Conservation (phyloP, 129 eudicot species). For the Erigeron canadensis region DNA sequence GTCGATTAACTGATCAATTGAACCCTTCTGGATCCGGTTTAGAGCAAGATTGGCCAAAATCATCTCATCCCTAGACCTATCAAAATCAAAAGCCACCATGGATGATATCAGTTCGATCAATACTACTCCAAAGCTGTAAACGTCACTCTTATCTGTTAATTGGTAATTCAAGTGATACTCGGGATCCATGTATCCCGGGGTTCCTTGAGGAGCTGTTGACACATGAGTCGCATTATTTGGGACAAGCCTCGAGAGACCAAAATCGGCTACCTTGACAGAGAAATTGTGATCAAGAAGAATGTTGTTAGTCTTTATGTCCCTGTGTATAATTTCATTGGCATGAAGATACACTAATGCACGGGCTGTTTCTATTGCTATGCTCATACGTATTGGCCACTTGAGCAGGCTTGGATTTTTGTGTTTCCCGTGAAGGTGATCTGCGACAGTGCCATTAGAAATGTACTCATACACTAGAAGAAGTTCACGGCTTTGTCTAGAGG, state of each 20-base stretch:
- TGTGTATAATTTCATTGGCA: conserved; percentile 53
- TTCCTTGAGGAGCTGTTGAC: conserved; percentile 94
- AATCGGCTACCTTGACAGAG: conserved; percentile 55
- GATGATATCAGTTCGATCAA: conserved; percentile 79
- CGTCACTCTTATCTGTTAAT: conserved; percentile 78
- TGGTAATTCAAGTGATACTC: conserved; percentile 73
- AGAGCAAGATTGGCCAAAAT: conserved; percentile 69
- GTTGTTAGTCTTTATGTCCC: conserved; percentile 51
- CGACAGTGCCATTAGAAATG: conserved; percentile 55
- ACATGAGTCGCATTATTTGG: conserved; percentile 67
- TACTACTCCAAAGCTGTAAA: conserved; percentile 89
- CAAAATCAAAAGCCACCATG: conserved; percentile 73
- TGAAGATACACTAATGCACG: conserved; percentile 76
- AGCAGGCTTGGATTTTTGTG: conserved; percentile 31
- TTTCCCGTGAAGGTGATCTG: conserved; percentile 72
- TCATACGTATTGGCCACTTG: conserved; percentile 65
- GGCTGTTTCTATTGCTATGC: conserved; percentile 73
- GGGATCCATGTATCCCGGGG: conserved; percentile 86
- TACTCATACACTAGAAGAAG: conserved; percentile 63
- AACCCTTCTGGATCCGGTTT: conserved; percentile 58
- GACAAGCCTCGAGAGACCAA: conserved; percentile 52
- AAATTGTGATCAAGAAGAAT: conserved; percentile 47
- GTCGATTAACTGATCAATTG: conserved; percentile 56
- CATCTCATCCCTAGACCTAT: conserved; percentile 59
- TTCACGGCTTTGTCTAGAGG: conserved; percentile 50